phyloP scores from a whole-genome alignment of 1,284 basidiomycete species.

The Ceratobasidium papillatum region DNA sequence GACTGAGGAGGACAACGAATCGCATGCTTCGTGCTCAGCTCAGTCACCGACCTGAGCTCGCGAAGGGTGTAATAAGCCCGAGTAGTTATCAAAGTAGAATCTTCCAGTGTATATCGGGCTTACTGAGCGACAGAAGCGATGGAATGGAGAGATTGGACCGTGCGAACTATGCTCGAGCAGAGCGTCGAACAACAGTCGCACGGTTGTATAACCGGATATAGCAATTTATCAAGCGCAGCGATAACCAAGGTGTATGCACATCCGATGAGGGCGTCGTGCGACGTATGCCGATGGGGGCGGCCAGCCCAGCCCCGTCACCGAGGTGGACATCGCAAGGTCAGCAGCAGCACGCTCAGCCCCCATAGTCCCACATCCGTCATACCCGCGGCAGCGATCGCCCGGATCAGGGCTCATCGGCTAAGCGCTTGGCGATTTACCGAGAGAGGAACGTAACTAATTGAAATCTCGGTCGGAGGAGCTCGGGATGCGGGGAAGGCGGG shows the following conservation, averaged over 20 bases:
- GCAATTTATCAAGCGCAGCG: not conserved
- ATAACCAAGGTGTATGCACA: not conserved
- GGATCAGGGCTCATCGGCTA: constrained; percentile 1
- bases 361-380: not conserved
- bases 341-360: not conserved
- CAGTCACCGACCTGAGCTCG: constrained; percentile 2
- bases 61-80: not conserved
- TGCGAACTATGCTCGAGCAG: constrained; percentile 13
- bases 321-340: constrained; percentile 1
- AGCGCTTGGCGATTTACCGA: constrained; percentile 22
- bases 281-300: not conserved
- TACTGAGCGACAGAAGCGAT: constrained; percentile 16
- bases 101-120: constrained; percentile 8
- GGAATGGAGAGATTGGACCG: constrained; percentile 36
- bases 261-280: not conserved
- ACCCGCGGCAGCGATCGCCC: constrained; percentile 7
- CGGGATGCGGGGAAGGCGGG: constrained; percentile 35
- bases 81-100: not conserved
- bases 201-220: not conserved
- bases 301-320: not conserved
- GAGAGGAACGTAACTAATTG: not conserved
- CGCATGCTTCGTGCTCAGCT: constrained; percentile 2
- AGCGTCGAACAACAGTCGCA: not conserved
- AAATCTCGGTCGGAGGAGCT: constrained; percentile 24
- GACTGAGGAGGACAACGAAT: not conserved